A percentile compares a stretch with the other conserved stretches of the same genome.
These are phyloP conservation scores for Phytopythium chamaehyphon DNA, from an alignment of 352 stramenopile species.

Conservation along the genomic window DNA sequence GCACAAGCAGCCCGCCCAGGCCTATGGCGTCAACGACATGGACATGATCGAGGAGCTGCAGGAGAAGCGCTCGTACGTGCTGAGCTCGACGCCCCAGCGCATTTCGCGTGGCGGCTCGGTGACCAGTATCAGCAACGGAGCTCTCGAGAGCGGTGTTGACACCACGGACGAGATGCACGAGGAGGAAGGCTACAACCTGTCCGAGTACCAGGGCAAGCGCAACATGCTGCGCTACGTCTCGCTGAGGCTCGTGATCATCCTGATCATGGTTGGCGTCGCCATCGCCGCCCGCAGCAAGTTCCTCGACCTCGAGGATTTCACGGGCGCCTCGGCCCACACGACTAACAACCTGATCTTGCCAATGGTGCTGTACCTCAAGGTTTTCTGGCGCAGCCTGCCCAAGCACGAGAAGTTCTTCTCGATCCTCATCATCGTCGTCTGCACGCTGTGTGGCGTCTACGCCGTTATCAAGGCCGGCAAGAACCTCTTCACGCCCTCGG, in stretches of 20 bases:
- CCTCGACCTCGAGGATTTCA: constrained; percentile 53
- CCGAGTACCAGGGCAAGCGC: constrained; percentile 32
- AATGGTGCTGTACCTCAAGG: constrained; percentile 51
- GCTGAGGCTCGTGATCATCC: constrained; percentile 38
- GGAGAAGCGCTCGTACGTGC: constrained; percentile 23
- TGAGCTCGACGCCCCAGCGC: constrained; percentile 20
- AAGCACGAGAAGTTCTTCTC: constrained; percentile 34
- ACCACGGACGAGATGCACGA: constrained; percentile 27
- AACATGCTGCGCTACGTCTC: constrained; percentile 40
- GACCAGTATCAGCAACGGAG: constrained; percentile 5
- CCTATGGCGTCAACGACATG: constrained; percentile 15
- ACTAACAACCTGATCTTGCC: constrained; percentile 50
- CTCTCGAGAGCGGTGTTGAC: constrained; percentile 14
- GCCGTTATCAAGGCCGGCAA: constrained; percentile 50
- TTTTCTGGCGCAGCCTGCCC: constrained; percentile 34
- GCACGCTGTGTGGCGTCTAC: constrained; percentile 38
- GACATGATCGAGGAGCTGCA: constrained; percentile 19
- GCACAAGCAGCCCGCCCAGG: constrained; percentile 21
- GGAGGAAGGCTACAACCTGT: constrained; percentile 23
- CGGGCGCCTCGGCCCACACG: constrained; percentile 44
- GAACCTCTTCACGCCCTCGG: constrained; percentile 40
- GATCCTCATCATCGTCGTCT: constrained; percentile 37
- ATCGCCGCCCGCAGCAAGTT: constrained; percentile 42
- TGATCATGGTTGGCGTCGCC: constrained; percentile 33
- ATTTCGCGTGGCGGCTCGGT: constrained; percentile 13